Base-by-base conservation (phyloP, 208 protist genomes). In the Strigomonas culicis region DNA sequence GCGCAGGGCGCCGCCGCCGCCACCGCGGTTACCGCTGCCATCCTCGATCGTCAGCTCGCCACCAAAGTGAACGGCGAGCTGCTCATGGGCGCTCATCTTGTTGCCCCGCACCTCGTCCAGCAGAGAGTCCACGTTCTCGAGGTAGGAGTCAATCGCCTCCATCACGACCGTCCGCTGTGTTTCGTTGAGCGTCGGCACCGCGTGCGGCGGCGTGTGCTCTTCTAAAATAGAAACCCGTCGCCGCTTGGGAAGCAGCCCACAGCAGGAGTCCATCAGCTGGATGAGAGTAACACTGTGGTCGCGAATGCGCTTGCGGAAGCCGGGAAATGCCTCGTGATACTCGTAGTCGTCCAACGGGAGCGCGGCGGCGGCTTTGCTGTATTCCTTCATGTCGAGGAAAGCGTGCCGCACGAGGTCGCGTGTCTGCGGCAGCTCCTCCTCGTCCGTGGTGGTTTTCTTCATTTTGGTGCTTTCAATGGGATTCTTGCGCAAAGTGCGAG, bases 321-420 rank as follows among this genome's bases (percentile, higher is more conserved):
- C 86, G 15, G 77, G 78, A 67, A 95, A 95, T 21, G 84, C 89
- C 47, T 80, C 68, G 64, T 95, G 86, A 66, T 93, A 95, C 41
- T 90, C 82, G 50, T 90, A 92, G 58, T 95, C 89, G 1, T 91
- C 79, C 11, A 58, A 24, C 0, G 89, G 84, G 46, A 95, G 53
- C 31, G 85, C 74, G 1, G 59, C 68, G 7, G 82, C 67, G 2
- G 82, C 65, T 28, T 80, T 85, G 59, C 76, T 80, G 71, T 92
- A 93, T 39, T 90, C 84, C 56, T 88, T 88, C 36, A 95, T 69
- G 24, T 66, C 47, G 24, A 68, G 63, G 55, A 95, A 93, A 0
- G 81, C 84, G 22, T 65, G 60, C 10, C 75, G 74, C 4, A 92
- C 79, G 50, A 95, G 64, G 25, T 81, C 74, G n/a, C n/a, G n/a